Base-by-base conservation (phyloP, 257 asterid genomes). In the Anisodus acutangulus region DNA sequence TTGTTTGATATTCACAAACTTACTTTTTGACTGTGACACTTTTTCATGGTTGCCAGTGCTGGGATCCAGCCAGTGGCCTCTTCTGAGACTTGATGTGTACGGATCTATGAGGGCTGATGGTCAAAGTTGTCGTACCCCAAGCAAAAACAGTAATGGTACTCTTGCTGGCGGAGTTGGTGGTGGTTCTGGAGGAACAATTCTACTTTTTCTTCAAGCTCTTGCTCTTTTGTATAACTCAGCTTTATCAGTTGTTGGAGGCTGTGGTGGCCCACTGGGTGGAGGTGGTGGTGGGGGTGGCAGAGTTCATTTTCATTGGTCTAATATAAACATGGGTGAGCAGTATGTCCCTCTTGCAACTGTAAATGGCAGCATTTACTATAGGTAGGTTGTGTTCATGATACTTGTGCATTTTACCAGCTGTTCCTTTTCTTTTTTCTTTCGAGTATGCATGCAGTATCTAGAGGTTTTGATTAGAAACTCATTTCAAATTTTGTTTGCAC, bases 201-300 rank as follows among this genome's bases (percentile, higher is more conserved):
- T 95, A 81, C 91, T 95, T 84, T 95, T 95, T 87, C 94, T 95
- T 72, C 95, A 91, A 86, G 51, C 88, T 31, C 91, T 94, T 85
- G 85, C 91, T 76, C 97, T 95, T 86, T 89, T 91, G 26, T 90
- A 88, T 81, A 91, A 93, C 91, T 95, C 97, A 83, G 85, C 93
- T 84, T 87, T 95, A 83, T 90, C 98, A 83, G 98, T 88, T 86
- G 84, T 87, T 82, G 98, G 98, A 90, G 98, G 98, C 83, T 90
- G 74, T 85, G 98, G 98, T 78, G 97, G 98, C 66, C 88, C 91
- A 72, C 90, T 90, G 69, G 98, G 98, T 3, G 98, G 98, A 9
- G 98, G 98, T 13, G 98, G 98, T 3, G 98, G 98, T 51, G 98
- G 98, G 3, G 98, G 98, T 85, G 98, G 98, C 84, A 92, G 98